phyloP scores from a whole-genome alignment of 23 red algal species.

The Gracilariopsis chorda region DNA sequence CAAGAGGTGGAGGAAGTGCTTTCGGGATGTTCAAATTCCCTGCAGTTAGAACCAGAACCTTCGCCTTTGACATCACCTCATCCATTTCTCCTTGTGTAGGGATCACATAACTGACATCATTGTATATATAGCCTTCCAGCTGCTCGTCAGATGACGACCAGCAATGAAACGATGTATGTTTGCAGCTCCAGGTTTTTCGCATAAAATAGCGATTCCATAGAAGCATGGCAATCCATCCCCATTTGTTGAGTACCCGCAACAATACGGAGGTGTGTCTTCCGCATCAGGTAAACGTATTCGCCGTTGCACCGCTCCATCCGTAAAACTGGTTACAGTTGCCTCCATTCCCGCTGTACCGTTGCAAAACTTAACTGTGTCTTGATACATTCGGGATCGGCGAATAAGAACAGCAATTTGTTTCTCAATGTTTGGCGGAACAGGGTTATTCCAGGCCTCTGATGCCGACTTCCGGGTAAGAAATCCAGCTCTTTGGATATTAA shows the following conservation, averaged over 20 bases:
- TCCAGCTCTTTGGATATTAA: not conserved
- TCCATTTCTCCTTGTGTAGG: not conserved
- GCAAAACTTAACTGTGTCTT: not conserved
- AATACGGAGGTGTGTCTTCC: not conserved
- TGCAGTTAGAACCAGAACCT: not conserved
- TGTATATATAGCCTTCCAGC: not conserved
- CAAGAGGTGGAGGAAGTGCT: not conserved
- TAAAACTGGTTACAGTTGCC: slow-evolving; percentile 14
- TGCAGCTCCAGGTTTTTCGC: not conserved
- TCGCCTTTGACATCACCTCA: not conserved
- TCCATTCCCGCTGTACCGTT: slow-evolving; percentile 12
- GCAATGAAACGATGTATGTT: slow-evolving; percentile 16
- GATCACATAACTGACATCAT: not conserved
- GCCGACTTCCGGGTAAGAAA: not conserved
- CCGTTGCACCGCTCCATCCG: not conserved
- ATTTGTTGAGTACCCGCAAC: slow-evolving; percentile 13
- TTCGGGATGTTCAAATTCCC: not conserved
- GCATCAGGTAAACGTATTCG: not conserved
- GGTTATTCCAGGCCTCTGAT: not conserved
- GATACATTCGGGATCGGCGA: not conserved
- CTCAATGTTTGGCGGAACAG: not conserved
- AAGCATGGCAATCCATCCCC: slow-evolving; percentile 9
- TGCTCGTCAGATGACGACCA: not conserved
- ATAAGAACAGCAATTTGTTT: not conserved
- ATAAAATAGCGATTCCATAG: not conserved